Evolutionary conservation across 495 filamentous ascomycete genomes (phyloP).

Genomic region (Penicillium maclennaniae): DNA sequence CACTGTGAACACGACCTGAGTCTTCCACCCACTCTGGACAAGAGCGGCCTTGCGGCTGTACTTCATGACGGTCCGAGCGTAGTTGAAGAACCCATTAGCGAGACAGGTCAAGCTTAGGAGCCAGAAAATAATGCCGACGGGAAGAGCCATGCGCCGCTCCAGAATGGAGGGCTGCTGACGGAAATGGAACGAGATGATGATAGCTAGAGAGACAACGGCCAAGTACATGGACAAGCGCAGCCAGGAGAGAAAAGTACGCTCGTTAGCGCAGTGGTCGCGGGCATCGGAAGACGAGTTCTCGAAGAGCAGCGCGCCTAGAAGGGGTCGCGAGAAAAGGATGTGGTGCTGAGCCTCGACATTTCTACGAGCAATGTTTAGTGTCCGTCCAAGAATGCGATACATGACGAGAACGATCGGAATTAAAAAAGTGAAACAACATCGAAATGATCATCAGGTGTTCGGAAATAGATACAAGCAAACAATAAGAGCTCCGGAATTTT

Average conservation of each 20-base stretch:
- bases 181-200: constrained; percentile 90
- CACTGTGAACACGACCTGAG: constrained; percentile 71
- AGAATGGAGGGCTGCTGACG: constrained; percentile 62
- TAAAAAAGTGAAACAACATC: background rate
- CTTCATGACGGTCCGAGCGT: constrained; percentile 80
- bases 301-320: constrained; percentile 78
- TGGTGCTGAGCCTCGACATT: constrained; percentile 33
- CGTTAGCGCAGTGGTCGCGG: constrained; percentile 58
- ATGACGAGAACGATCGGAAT: background rate
- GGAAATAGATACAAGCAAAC: background rate
- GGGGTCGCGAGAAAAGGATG: constrained; percentile 67
- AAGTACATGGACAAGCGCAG: constrained; percentile 89
- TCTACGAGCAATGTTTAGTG: constrained; percentile 11
- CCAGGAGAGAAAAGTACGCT: constrained; percentile 85
- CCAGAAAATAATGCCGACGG: constrained; percentile 89
- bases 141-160: constrained; percentile 73
- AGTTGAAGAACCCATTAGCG: constrained; percentile 75
- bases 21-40: constrained; percentile 93
- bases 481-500: background rate
- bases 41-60: constrained; percentile 75
- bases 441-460: background rate
- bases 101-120: constrained; percentile 70
- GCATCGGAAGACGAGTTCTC: constrained; percentile 86
- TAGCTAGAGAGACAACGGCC: constrained; percentile 81
- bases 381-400: background rate